Conservation (phyloP, 495 filamentous ascomycete genomes). For the Trichoderma orchidacearum region DNA sequence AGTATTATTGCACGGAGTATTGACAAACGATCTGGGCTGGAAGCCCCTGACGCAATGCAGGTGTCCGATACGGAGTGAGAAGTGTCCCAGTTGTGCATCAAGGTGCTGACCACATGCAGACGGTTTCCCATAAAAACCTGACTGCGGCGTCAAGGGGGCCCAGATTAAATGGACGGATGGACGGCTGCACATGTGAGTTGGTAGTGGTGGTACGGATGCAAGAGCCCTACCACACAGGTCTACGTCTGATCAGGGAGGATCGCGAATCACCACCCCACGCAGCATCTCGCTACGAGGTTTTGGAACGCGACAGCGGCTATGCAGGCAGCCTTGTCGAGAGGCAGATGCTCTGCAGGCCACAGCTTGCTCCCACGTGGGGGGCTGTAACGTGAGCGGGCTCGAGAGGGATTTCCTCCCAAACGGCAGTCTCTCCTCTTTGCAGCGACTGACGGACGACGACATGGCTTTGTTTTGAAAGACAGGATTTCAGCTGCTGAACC, state of each 20-base stretch:
- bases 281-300: neutral
- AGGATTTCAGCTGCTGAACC: too few relatives aligned
- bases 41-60: neutral
- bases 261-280: neutral
- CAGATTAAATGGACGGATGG: neutral
- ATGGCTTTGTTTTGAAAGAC: too few relatives aligned
- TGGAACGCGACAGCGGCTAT: too few relatives aligned
- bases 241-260: neutral
- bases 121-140: too few relatives aligned
- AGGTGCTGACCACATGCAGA: neutral
- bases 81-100: neutral
- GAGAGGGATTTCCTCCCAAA: too few relatives aligned
- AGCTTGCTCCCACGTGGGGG: neutral
- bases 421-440: too few relatives aligned
- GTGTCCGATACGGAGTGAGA: neutral
- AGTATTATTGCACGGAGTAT: too few relatives aligned
- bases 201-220: neutral
- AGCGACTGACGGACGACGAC: too few relatives aligned
- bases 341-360: neutral
- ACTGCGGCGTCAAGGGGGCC: neutral
- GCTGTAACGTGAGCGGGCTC: too few relatives aligned
- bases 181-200: too few relatives aligned
- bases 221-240: neutral
- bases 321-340: neutral
- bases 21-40: neutral